Evolutionary conservation across 1,139 yeast species (phyloP).

Genomic region (Fermentozyma sake): DNA sequence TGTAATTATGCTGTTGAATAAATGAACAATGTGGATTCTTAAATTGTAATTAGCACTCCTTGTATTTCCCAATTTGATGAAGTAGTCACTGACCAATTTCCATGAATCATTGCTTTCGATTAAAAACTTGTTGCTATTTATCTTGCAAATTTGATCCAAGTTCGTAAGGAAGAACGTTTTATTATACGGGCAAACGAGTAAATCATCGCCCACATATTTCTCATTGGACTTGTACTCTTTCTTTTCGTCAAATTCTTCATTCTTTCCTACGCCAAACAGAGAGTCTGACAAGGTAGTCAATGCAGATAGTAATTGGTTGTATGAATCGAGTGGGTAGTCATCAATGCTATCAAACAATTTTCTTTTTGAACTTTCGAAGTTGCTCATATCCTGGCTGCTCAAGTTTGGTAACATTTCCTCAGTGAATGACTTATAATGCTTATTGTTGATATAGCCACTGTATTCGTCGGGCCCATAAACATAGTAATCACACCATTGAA

Average conservation of each 20-base stretch:
- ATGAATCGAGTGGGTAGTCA: constrained; percentile 49
- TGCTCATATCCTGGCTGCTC: constrained; percentile 41
- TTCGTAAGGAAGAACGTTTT: constrained; percentile 35
- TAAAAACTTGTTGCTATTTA: constrained; percentile 49
- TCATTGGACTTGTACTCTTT: background rate
- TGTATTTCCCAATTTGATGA: constrained; percentile 30
- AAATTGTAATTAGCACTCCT: constrained; percentile 39
- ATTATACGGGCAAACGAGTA: constrained; percentile 37
- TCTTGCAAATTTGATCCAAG: constrained; percentile 41
- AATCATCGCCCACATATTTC: no score
- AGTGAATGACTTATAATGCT: constrained; percentile 13
- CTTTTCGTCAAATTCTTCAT: constrained; percentile 2
- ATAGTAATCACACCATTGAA: constrained; percentile 72
- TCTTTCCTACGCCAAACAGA: constrained; percentile 9
- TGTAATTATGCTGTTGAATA: constrained; percentile 47
- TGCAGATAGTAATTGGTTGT: constrained; percentile 40
- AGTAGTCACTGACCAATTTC: constrained; percentile 40
- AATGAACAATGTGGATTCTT: constrained; percentile 43
- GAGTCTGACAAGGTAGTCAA: constrained; percentile 40
- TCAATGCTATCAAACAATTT: constrained; percentile 61
- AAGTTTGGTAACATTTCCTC: constrained; percentile 24
- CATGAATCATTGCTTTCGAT: constrained; percentile 40
- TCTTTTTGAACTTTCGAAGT: constrained; percentile 51
- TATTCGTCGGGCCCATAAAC: constrained; percentile 57
- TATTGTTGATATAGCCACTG: constrained; percentile 18